Percentiles rank a stretch among this genome's conserved stretches.
These are phyloP conservation scores for Fusarium setosum DNA, from an alignment of 2,329 filamentous ascomycete species.

Conservation along the genomic window DNA sequence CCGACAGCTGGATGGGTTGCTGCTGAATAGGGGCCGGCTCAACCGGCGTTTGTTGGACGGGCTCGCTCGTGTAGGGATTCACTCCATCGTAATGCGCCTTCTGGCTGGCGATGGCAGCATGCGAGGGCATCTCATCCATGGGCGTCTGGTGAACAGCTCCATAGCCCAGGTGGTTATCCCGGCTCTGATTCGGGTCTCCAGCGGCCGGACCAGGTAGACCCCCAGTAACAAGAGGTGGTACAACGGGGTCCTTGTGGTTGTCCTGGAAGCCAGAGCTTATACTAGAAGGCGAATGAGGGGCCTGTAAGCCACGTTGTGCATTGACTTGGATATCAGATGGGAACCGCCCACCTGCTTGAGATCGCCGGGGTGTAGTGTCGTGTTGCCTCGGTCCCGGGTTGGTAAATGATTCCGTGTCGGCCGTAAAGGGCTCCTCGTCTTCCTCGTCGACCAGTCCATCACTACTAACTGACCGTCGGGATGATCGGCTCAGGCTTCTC, in stretches of 20 bases:
- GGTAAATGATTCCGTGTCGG: conserved; percentile 59
- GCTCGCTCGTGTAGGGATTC: conserved; percentile 67
- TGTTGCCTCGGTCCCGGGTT: conserved; percentile 60
- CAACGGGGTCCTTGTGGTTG: conserved; percentile 62
- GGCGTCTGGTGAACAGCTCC: conserved; percentile 58
- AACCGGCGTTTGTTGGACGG: conserved; percentile 43
- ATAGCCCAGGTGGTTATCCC: conserved; percentile 53
- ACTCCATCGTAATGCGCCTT: conserved; percentile 66
- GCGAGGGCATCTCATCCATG: conserved; percentile 61
- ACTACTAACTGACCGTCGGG: conserved; percentile 73
- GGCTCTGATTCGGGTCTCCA: conserved; percentile 48
- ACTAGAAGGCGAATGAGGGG: conserved; percentile 83
- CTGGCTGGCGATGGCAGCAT: conserved; percentile 61
- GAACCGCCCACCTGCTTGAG: conserved; percentile 95
- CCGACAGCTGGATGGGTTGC: conserved; percentile 25
- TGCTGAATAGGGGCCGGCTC: conserved; percentile 19
- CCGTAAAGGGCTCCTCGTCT: conserved; percentile 72
- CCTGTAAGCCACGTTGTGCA: conserved; percentile 80
- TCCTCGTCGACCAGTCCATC: conserved; percentile 84
- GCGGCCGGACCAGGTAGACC: conserved; percentile 55
- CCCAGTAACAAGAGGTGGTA: conserved; percentile 69
- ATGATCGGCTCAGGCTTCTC: conserved; percentile 78
- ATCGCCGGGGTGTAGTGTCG: conserved; percentile 70
- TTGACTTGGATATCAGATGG: conserved; percentile 93
- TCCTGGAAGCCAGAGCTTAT: conserved; percentile 73